Percentiles rank a stretch among this genome's conserved stretches.
phyloP scores from a whole-genome alignment of 257 asterid species.

The Salvia splendens region DNA sequence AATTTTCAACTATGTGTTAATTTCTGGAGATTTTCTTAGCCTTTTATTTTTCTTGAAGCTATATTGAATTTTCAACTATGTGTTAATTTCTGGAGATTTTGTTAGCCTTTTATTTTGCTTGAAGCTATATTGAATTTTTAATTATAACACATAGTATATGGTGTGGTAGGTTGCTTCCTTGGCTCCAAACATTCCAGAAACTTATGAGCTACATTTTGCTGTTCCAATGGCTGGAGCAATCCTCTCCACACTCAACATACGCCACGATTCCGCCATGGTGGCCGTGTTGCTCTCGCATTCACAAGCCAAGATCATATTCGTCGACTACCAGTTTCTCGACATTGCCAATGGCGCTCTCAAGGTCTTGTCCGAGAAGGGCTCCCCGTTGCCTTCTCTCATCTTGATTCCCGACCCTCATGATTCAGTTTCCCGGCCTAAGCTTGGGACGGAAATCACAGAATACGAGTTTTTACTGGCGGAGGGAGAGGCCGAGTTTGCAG shows the following conservation, averaged over 20 bases:
- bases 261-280: conserved; percentile 46
- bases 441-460: conserved; percentile 14
- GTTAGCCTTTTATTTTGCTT: not conserved
- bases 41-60: not conserved
- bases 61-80: not conserved
- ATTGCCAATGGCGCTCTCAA: conserved; percentile 45
- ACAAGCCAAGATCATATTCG: conserved; percentile 55
- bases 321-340: conserved; percentile 45
- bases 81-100: not conserved
- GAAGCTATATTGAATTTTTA: not conserved
- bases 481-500: conserved; percentile 45
- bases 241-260: conserved; percentile 55
- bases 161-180: conserved; percentile 56
- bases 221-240: conserved; percentile 77
- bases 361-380: conserved; percentile 33
- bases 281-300: conserved; percentile 47
- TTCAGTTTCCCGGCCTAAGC: not conserved
- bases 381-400: conserved; percentile 39
- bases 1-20: no score
- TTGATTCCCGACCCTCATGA: conserved; percentile 39
- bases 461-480: conserved; percentile 45
- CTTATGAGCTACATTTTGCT: conserved; percentile 65
- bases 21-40: not conserved
- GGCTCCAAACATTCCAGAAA: conserved; percentile 70
- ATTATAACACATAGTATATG: no score